Evolutionary conservation across 208 protist genomes (phyloP).

Genomic region (Trypanosoma avium): DNA sequence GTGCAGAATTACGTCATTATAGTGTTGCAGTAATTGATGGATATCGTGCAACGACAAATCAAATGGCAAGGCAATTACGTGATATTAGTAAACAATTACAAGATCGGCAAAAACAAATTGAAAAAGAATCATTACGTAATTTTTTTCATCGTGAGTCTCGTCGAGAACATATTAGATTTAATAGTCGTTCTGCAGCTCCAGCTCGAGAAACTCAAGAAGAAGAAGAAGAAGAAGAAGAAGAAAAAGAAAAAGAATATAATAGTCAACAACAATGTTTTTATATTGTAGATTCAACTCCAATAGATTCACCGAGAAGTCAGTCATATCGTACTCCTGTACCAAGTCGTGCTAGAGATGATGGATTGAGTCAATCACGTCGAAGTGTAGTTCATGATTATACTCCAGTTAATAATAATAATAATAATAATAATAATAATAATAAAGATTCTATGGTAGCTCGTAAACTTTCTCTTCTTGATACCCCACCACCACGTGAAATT

Average conservation of each 20-base stretch:
- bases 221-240: neutral
- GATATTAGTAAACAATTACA: slow-evolving; percentile 14
- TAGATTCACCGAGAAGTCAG: slow-evolving; percentile 2
- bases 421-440: neutral
- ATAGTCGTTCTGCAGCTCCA: slow-evolving; percentile 6
- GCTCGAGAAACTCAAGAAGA: slow-evolving; percentile 1
- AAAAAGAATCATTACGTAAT: slow-evolving; percentile 1
- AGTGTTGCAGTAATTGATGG: slow-evolving; percentile 45
- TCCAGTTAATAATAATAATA: too few species aligned
- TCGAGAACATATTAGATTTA: neutral
- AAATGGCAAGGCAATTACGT: slow-evolving; percentile 12
- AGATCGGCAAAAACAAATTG: neutral
- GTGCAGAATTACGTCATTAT: slow-evolving; percentile 44
- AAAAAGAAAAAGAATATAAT: neutral
- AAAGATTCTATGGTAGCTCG: neutral
- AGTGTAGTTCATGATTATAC: too few species aligned
- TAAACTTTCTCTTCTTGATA: neutral
- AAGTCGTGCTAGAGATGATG: neutral
- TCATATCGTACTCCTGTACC: slow-evolving; percentile 19
- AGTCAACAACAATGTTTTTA: neutral
- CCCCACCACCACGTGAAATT: neutral
- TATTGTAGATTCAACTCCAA: neutral
- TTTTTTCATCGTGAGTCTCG: slow-evolving; percentile 1
- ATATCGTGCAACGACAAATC: slow-evolving; percentile 15
- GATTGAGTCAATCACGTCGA: slow-evolving; percentile 1